phyloP scores from a whole-genome alignment of 108 stramenopile genomes.

The Conticribra guillardii region DNA sequence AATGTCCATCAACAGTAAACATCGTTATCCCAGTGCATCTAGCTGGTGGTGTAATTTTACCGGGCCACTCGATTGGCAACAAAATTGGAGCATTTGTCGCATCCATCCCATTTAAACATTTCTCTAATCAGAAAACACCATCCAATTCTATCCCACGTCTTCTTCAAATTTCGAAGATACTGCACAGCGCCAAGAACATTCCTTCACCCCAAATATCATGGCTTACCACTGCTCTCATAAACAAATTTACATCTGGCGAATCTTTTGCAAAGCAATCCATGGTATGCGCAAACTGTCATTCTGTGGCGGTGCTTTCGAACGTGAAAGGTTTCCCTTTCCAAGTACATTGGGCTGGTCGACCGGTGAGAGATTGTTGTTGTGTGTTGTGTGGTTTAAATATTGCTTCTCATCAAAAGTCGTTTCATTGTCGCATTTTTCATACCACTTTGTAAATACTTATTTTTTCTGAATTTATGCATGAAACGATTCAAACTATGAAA shows the following conservation, averaged over 20 bases:
- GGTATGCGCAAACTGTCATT: slow-evolving; percentile 14
- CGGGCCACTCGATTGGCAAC: slow-evolving; percentile 16
- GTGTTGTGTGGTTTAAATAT: too few species aligned
- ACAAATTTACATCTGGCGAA: slow-evolving; percentile 8
- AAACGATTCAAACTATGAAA: too few species aligned
- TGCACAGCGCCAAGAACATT: slow-evolving; percentile 7
- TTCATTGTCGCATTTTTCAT: too few species aligned
- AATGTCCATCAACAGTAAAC: slow-evolving; percentile 7
- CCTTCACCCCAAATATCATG: slow-evolving; percentile 33
- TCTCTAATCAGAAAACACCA: background rate
- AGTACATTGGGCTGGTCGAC: slow-evolving; percentile 22
- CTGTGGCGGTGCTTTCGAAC: slow-evolving; percentile 30
- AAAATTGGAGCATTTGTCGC: slow-evolving; percentile 32
- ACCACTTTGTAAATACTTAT: too few species aligned
- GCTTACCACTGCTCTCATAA: slow-evolving; percentile 21
- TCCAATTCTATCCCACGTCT: slow-evolving; percentile 4
- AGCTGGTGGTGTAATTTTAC: slow-evolving; percentile 7
- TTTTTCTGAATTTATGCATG: too few species aligned
- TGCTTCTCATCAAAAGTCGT: too few species aligned
- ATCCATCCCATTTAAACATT: background rate
- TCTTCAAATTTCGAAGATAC: background rate
- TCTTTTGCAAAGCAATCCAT: slow-evolving; percentile 19
- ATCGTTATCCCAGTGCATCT: slow-evolving; percentile 22
- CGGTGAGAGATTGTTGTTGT: too few species aligned
- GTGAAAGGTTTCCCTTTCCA: slow-evolving; percentile 29